phyloP scores from a whole-genome alignment of 2,329 filamentous ascomycete genomes.

The Dryadomyces quercus-mongolicae region DNA sequence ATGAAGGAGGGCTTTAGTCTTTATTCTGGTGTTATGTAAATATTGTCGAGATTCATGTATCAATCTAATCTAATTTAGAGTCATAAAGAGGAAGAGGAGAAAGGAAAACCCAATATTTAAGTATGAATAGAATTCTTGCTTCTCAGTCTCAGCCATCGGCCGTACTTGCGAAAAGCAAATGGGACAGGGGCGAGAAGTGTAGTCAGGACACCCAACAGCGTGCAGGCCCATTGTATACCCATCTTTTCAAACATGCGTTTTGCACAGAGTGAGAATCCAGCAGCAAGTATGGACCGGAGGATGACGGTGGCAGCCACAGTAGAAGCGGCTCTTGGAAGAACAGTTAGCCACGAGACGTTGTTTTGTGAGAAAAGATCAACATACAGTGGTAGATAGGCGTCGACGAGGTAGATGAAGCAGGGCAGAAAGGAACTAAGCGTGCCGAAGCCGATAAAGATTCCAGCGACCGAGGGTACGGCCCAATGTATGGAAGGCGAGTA shows the following conservation, averaged over 20 bases:
- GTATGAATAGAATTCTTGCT: background rate
- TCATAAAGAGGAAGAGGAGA: background rate
- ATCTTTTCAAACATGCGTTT: conserved; percentile 24
- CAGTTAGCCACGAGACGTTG: background rate
- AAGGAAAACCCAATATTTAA: background rate
- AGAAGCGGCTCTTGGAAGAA: conserved; percentile 19
- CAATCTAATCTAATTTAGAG: no score
- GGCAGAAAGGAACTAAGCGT: conserved; percentile 14
- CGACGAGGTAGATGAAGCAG: conserved; percentile 21
- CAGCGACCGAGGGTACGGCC: conserved; percentile 11
- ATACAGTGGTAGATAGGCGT: conserved; percentile 25
- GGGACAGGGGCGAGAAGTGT: conserved; percentile 25
- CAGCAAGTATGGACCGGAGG: conserved; percentile 21
- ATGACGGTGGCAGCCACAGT: conserved; percentile 25
- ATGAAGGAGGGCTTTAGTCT: no score
- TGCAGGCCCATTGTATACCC: conserved; percentile 24
- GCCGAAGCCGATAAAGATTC: conserved; percentile 13
- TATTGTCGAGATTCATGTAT: no score
- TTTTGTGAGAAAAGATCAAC: conserved; percentile 8
- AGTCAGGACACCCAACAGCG: conserved; percentile 23
- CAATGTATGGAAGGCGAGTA: conserved; percentile 12
- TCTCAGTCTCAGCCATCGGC: conserved; percentile 14
- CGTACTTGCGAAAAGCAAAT: conserved; percentile 19
- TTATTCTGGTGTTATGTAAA: no score
- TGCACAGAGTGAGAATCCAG: conserved; percentile 23